A percentile compares a stretch with the other conserved stretches of the same genome.
Evolutionary conservation across 495 filamentous ascomycete genomes (phyloP).

Genomic region (Lentithecium fluviatile): DNA sequence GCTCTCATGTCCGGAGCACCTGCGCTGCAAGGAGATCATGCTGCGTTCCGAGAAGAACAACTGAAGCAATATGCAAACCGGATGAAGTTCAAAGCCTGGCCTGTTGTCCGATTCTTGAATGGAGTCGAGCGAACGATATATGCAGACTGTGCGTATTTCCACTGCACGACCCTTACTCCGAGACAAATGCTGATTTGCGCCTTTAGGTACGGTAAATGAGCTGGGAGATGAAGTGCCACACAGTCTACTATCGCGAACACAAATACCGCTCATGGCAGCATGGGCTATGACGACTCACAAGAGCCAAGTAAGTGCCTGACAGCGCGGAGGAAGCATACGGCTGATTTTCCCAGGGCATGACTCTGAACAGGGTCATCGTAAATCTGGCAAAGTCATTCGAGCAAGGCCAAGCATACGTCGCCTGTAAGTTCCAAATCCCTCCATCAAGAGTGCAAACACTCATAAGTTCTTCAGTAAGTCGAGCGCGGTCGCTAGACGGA

Average conservation of each 20-base stretch:
- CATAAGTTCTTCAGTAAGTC: conserved; percentile 22
- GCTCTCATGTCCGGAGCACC: neutral
- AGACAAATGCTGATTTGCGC: too few relatives aligned
- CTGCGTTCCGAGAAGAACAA: conserved; percentile 19
- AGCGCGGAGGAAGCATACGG: conserved; percentile 22
- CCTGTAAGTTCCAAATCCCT: conserved; percentile 13
- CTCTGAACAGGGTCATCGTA: conserved; percentile 46
- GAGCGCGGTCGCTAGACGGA: conserved; percentile 42
- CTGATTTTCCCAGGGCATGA: conserved; percentile 45
- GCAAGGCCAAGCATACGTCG: conserved; percentile 49
- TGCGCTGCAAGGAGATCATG: conserved; percentile 22
- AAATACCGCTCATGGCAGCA: conserved; percentile 48
- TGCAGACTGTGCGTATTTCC: conserved; percentile 43
- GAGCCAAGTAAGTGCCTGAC: conserved; percentile 37
- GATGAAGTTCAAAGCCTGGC: conserved; percentile 27
- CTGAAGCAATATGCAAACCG: conserved; percentile 25
- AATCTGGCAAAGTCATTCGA: conserved; percentile 44
- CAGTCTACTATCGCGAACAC: conserved; percentile 40
- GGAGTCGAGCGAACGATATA: conserved; percentile 43
- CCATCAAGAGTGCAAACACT: neutral
- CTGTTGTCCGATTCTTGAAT: conserved; percentile 44
- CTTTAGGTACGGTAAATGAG: conserved; percentile 42
- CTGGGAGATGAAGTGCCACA: conserved; percentile 46
- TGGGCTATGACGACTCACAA: conserved; percentile 53
- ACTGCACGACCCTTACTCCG: too few relatives aligned